phyloP scores from a whole-genome alignment of 2,329 filamentous ascomycete species.

The Sarocladiaceae sp. region DNA sequence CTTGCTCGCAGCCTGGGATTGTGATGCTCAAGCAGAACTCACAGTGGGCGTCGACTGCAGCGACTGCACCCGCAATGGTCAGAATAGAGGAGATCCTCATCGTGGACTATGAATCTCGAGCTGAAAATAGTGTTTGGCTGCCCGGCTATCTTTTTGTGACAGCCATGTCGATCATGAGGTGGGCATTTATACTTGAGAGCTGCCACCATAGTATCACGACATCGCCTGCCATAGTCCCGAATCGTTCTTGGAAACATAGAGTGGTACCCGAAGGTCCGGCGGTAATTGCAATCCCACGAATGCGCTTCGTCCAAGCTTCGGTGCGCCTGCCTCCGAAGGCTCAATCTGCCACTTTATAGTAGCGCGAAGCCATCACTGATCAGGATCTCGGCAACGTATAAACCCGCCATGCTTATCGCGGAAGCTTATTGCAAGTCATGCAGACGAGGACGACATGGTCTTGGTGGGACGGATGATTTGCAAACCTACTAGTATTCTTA shows the following conservation, averaged over 20 bases:
- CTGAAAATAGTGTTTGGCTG: too few species aligned
- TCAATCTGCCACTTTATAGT: conserved; percentile 3
- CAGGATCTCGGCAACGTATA: not conserved
- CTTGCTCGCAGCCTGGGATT: not conserved
- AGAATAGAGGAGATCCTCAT: conserved; percentile 7
- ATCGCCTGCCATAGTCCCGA: too few species aligned
- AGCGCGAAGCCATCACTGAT: not conserved
- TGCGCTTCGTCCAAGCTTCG: conserved; percentile 3
- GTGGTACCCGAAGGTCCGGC: too few species aligned
- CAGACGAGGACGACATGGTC: too few species aligned
- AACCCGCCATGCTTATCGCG: too few species aligned
- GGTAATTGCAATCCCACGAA: conserved; percentile 1
- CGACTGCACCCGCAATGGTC: not conserved
- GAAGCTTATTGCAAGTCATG: too few species aligned
- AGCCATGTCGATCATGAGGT: too few species aligned
- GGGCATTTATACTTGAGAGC: conserved; percentile 6
- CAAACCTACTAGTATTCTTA: too few species aligned
- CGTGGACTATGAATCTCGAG: not conserved
- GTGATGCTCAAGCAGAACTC: conserved; percentile 12
- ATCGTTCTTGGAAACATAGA: too few species aligned
- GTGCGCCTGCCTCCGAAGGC: conserved; percentile 1
- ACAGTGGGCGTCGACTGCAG: conserved; percentile 31
- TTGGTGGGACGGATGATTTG: too few species aligned
- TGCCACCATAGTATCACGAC: too few species aligned
- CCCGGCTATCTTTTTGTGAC: too few species aligned